Conservation (phyloP, 2,329 filamentous ascomycete species). For the Botrytis byssoidea region DNA sequence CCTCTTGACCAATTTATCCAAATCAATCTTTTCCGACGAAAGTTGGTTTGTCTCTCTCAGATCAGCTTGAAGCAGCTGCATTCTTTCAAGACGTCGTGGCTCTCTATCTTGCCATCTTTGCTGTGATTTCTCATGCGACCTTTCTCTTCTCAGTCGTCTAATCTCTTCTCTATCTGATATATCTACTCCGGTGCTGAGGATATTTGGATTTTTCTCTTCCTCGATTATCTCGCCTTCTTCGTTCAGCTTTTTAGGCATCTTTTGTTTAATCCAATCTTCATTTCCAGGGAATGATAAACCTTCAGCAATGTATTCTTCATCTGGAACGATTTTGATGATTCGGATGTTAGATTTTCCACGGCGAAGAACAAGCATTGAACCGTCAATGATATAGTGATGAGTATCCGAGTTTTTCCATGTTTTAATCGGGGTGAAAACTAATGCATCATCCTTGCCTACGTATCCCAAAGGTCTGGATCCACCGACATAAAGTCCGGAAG, state of each 20-base stretch:
- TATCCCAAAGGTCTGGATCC: constrained; percentile 47
- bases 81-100: neutral
- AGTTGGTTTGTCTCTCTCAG: neutral
- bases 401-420: constrained; percentile 58
- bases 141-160: neutral
- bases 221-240: constrained; percentile 7
- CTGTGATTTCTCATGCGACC: neutral
- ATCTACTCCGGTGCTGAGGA: neutral
- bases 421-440: constrained; percentile 63
- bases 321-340: constrained; percentile 57
- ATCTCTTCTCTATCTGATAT: neutral
- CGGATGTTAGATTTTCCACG: constrained; percentile 64
- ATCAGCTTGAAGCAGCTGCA: neutral
- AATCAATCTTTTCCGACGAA: neutral
- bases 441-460: constrained; percentile 46
- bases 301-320: constrained; percentile 44
- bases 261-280: neutral
- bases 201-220: neutral
- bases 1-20: neutral
- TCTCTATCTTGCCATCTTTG: neutral
- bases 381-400: constrained; percentile 59
- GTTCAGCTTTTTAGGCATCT: neutral
- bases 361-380: constrained; percentile 56
- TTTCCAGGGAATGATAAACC: constrained; percentile 12
- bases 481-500: constrained; percentile 60